These are phyloP conservation scores for Periconia macrospinosa DNA, from an alignment of 2,329 filamentous ascomycete species.

Conservation along the genomic window DNA sequence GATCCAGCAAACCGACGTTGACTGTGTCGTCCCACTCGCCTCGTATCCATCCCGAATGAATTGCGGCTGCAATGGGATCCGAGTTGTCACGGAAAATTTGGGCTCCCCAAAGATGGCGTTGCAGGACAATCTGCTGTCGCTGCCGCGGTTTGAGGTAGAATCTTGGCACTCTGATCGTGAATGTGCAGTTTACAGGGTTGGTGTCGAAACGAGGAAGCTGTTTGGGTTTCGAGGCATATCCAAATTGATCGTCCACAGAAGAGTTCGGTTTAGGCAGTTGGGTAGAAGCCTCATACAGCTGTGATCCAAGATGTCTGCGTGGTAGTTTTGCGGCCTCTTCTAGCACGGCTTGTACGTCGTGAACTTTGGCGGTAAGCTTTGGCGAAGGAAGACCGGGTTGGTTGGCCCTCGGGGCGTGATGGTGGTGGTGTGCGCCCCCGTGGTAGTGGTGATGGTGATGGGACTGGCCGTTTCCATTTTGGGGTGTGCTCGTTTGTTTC, in stretches of 20 bases:
- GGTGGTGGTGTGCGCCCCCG: constrained; percentile 38
- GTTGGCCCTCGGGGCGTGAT: constrained; percentile 32
- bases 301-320: constrained; percentile 80
- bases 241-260: constrained; percentile 55
- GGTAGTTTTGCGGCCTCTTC: constrained; percentile 71
- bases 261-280: constrained; percentile 47
- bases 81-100: constrained; percentile 96
- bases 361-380: constrained; percentile 67
- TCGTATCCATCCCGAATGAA: constrained; percentile 89
- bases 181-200: constrained; percentile 80
- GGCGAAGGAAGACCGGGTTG: constrained; percentile 40
- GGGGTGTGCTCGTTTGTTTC: constrained; percentile 31
- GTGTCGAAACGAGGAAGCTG: constrained; percentile 76
- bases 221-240: constrained; percentile 63
- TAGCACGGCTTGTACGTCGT: constrained; percentile 59
- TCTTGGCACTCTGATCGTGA: constrained; percentile 84
- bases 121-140: constrained; percentile 80
- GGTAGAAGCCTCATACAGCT: constrained; percentile 74
- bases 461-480: constrained; percentile 29
- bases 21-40: constrained; percentile 84
- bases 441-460: constrained; percentile 46
- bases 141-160: constrained; percentile 71
- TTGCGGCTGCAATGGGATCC: constrained; percentile 87
- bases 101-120: constrained; percentile 85
- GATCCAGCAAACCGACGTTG: constrained; percentile 67